Evolutionary conservation across 441 rosid species (phyloP).

Genomic region (Arabidopsis lyrata): DNA sequence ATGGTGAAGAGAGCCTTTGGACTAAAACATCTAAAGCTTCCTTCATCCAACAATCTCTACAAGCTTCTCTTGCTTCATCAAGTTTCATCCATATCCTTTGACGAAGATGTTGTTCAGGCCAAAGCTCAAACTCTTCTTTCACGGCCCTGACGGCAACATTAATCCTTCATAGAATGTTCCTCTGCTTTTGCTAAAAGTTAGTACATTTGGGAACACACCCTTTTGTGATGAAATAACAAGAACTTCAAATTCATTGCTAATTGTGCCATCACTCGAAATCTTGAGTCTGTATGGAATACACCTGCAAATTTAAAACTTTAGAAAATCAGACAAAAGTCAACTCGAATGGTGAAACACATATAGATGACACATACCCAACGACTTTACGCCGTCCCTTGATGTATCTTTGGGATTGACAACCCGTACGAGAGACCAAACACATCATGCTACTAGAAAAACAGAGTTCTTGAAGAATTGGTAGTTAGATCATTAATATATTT

Average conservation of each 20-base stretch:
- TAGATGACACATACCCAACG: conserved; percentile 54
- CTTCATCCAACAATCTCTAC: conserved; percentile 78
- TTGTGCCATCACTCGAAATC: conserved; percentile 41
- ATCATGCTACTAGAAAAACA: conserved; percentile 43
- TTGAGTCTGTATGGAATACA: conserved; percentile 74
- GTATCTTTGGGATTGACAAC: conserved; percentile 68
- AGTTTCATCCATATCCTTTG: conserved; percentile 64
- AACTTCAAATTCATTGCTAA: conserved; percentile 64
- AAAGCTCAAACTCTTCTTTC: conserved; percentile 52
- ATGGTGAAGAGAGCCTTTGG: conserved; percentile 34
- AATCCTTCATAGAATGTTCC: conserved; percentile 58
- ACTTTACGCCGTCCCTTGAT: conserved; percentile 64
- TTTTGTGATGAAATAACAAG: conserved; percentile 84
- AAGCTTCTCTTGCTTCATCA: conserved; percentile 65
- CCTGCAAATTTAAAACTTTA: conserved; percentile 41
- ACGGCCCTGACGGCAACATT: conserved; percentile 58
- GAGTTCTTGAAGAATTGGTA: conserved; percentile 7
- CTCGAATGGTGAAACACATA: not conserved
- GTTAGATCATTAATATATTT: too few relatives aligned
- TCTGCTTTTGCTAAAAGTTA: conserved; percentile 57
- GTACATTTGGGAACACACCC: conserved; percentile 91
- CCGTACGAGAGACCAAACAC: conserved; percentile 63
- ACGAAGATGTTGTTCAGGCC: conserved; percentile 75
- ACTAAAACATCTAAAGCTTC: conserved; percentile 66
- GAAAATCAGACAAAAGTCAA: conserved; percentile 6